phyloP scores from a whole-genome alignment of 2,329 filamentous ascomycete species.

The Ceratocystiopsis sp. region DNA sequence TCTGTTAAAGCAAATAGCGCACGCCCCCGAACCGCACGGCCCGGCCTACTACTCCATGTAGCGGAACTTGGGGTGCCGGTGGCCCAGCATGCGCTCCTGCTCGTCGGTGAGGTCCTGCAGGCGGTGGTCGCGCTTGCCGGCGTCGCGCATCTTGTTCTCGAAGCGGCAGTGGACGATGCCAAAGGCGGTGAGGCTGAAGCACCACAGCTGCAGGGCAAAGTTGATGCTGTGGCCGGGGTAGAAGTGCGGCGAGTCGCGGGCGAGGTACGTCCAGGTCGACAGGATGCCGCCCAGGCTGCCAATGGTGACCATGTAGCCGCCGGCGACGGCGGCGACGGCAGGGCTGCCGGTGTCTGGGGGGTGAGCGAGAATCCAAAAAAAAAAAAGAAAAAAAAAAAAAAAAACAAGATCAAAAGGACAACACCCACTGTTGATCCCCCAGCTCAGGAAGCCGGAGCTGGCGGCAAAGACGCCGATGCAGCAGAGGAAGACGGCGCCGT shows the following conservation, averaged over 20 bases:
- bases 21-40: no score
- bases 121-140: conserved; percentile 30
- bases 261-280: conserved; percentile 37
- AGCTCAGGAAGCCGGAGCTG: conserved; percentile 38
- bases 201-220: conserved; percentile 28
- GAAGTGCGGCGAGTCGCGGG: conserved; percentile 27
- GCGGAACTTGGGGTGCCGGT: conserved; percentile 35
- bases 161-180: conserved; percentile 35
- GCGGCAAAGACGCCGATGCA: conserved; percentile 39
- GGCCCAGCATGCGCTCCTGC: conserved; percentile 30
- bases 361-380: no score
- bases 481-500: conserved; percentile 37
- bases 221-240: conserved; percentile 39
- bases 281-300: conserved; percentile 40
- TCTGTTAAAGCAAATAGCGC: no score
- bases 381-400: neutral
- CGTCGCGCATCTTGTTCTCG: conserved; percentile 32
- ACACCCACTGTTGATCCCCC: conserved; percentile 36
- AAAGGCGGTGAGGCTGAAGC: conserved; percentile 25
- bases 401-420: neutral
- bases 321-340: conserved; percentile 35
- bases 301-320: conserved; percentile 35
- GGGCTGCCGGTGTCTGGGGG: conserved; percentile 33
- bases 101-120: conserved; percentile 30
- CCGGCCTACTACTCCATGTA: conserved; percentile 30